These are phyloP conservation scores for Tetrapyrgos nigripes DNA, from an alignment of 1,284 basidiomycete genomes.

Conservation along the genomic window DNA sequence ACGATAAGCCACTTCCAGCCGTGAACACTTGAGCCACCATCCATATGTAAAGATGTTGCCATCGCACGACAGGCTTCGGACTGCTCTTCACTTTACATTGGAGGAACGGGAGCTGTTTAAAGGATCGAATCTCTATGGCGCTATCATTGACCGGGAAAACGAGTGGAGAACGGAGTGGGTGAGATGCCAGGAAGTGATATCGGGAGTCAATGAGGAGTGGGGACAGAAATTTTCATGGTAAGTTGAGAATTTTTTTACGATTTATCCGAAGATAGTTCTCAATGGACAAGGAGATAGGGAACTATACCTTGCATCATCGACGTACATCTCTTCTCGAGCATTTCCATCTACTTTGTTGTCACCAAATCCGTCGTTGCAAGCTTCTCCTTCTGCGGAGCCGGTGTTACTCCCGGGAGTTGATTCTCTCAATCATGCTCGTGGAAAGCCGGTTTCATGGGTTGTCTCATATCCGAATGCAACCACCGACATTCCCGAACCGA, in stretches of 20 bases:
- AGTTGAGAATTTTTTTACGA: slow-evolving; percentile 27
- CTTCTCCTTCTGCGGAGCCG: slow-evolving; percentile 65
- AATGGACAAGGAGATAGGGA: slow-evolving; percentile 56
- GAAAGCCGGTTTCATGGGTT: slow-evolving; percentile 80
- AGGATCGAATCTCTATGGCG: slow-evolving; percentile 82
- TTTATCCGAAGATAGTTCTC: background rate
- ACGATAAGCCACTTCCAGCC: slow-evolving; percentile 12
- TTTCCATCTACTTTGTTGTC: slow-evolving; percentile 86
- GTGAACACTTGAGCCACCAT: slow-evolving; percentile 44
- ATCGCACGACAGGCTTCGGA: slow-evolving; percentile 58
- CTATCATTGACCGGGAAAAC: slow-evolving; percentile 65
- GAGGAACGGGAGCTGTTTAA: slow-evolving; percentile 69
- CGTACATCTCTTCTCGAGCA: slow-evolving; percentile 85
- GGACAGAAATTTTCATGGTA: slow-evolving; percentile 72
- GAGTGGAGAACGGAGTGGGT: slow-evolving; percentile 69
- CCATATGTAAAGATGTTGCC: slow-evolving; percentile 79
- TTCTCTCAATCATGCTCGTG: slow-evolving; percentile 81
- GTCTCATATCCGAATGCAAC: slow-evolving; percentile 48
- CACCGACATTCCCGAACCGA: slow-evolving; percentile 12
- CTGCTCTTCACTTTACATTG: slow-evolving; percentile 76
- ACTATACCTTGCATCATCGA: slow-evolving; percentile 70
- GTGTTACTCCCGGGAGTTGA: slow-evolving; percentile 88
- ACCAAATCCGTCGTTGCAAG: slow-evolving; percentile 54
- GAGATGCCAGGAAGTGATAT: slow-evolving; percentile 51
- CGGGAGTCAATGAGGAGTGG: slow-evolving; percentile 46